Conservation (phyloP, 2,329 filamentous ascomycete species). For the Aspergillus cejpii region DNA sequence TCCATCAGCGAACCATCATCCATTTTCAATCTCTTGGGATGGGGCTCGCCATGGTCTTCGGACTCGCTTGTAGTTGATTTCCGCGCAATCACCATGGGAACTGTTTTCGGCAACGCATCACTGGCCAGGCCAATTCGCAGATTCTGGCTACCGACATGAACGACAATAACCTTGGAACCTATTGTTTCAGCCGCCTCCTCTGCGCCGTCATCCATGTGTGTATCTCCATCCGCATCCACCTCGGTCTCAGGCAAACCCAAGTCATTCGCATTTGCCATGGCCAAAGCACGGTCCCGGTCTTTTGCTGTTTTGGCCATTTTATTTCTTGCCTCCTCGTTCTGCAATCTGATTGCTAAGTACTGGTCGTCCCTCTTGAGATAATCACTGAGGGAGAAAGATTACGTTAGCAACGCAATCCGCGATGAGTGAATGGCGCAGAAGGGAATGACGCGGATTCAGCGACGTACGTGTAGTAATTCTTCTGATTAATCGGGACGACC, state of each 20-base stretch:
- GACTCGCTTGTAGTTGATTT: conserved; percentile 72
- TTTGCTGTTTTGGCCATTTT: conserved; percentile 78
- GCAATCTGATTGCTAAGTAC: conserved; percentile 77
- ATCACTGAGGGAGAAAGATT: conserved; percentile 55
- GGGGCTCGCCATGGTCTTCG: conserved; percentile 72
- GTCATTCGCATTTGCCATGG: conserved; percentile 64
- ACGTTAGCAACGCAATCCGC: conserved; percentile 8
- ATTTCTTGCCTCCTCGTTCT: conserved; percentile 79
- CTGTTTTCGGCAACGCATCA: conserved; percentile 86
- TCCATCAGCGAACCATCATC: conserved; percentile 47
- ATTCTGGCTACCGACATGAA: conserved; percentile 94
- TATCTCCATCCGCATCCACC: conserved; percentile 42
- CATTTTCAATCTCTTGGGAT: conserved; percentile 58
- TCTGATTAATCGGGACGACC: conserved; percentile 91
- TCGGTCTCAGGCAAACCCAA: conserved; percentile 49
- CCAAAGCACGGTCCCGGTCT: conserved; percentile 78
- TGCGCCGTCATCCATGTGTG: conserved; percentile 53
- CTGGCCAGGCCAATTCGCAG: conserved; percentile 90
- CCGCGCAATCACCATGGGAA: conserved; percentile 86
- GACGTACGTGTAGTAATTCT: conserved; percentile 94
- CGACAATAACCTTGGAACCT: conserved; percentile 85
- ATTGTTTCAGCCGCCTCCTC: conserved; percentile 56
- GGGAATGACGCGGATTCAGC: not conserved
- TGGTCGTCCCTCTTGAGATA: conserved; percentile 98
- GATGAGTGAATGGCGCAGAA: not conserved